Conservation (phyloP, 441 rosid species). For the Eruca vesicaria region DNA sequence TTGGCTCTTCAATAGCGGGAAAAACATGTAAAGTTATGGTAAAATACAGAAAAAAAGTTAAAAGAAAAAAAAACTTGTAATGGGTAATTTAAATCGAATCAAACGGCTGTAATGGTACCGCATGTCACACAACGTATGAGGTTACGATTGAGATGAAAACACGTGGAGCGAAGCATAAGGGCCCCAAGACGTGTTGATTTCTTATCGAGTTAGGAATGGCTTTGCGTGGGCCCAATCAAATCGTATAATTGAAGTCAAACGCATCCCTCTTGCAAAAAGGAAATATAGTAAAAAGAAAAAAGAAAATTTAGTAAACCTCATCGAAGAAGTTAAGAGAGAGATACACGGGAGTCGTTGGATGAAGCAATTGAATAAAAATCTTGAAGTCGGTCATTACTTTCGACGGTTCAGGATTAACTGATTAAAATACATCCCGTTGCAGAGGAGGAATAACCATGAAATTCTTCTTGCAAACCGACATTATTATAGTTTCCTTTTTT, state of each 20-base stretch:
- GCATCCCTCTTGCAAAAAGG: not conserved
- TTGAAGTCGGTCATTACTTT: not conserved
- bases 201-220: conserved; percentile 3
- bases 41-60: too few species aligned
- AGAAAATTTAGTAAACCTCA: not conserved
- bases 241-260: conserved; percentile 22
- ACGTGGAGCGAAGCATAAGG: conserved; percentile 1
- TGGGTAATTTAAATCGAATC: not conserved
- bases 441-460: not conserved
- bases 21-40: not conserved
- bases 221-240: conserved; percentile 7
- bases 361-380: not conserved
- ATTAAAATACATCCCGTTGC: not conserved
- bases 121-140: not conserved
- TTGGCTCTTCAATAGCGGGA: too few species aligned
- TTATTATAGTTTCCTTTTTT: not conserved
- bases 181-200: conserved; percentile 19
- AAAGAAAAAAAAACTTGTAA: not conserved
- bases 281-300: not conserved
- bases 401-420: not conserved
- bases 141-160: not conserved
- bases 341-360: conserved; percentile 7
- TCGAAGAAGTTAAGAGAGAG: not conserved
- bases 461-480: conserved; percentile 14
- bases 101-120: not conserved